A percentile compares a stretch with the other conserved stretches of the same genome.
Evolutionary conservation across 2,329 filamentous ascomycete genomes (phyloP).

Genomic region (Moelleriella libera): DNA sequence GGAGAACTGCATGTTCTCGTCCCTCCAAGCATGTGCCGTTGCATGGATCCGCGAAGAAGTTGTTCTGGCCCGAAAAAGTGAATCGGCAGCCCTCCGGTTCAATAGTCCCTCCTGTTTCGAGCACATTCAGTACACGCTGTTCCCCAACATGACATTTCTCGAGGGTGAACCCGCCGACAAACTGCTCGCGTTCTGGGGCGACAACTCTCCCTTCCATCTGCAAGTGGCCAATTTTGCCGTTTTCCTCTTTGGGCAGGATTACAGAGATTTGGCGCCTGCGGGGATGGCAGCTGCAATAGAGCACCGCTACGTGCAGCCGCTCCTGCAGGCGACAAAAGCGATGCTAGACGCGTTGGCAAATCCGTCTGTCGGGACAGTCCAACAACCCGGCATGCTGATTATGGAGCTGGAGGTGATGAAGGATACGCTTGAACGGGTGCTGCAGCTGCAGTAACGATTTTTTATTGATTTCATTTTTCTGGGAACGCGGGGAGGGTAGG

Average conservation of each 20-base stretch:
- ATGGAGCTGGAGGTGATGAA: slow-evolving; percentile 27
- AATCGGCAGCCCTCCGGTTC: slow-evolving; percentile 25
- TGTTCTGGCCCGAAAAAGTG: slow-evolving; percentile 25
- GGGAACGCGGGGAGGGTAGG: not conserved
- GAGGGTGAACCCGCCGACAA: slow-evolving; percentile 24
- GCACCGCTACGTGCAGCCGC: slow-evolving; percentile 42
- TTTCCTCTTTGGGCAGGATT: slow-evolving; percentile 34
- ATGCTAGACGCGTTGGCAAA: slow-evolving; percentile 17
- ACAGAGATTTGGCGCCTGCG: slow-evolving; percentile 33
- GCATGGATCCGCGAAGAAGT: slow-evolving; percentile 52
- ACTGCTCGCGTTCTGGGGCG: slow-evolving; percentile 35
- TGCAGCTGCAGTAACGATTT: slow-evolving; percentile 18
- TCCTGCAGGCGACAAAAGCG: slow-evolving; percentile 27
- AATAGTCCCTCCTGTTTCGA: slow-evolving; percentile 40
- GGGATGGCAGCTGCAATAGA: slow-evolving; percentile 44
- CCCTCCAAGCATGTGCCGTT: slow-evolving; percentile 47
- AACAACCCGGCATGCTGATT: slow-evolving; percentile 13
- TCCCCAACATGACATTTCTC: slow-evolving; percentile 39
- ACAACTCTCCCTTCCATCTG: slow-evolving; percentile 39
- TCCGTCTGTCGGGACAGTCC: slow-evolving; percentile 16
- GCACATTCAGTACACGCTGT: slow-evolving; percentile 45
- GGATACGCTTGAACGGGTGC: slow-evolving; percentile 26
- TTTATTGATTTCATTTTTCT: not conserved
- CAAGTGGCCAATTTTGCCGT: slow-evolving; percentile 48
- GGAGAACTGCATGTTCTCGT: slow-evolving; percentile 50